Conservation (phyloP, 371 early-diverging fungal species). For the Circinella umbellata region DNA sequence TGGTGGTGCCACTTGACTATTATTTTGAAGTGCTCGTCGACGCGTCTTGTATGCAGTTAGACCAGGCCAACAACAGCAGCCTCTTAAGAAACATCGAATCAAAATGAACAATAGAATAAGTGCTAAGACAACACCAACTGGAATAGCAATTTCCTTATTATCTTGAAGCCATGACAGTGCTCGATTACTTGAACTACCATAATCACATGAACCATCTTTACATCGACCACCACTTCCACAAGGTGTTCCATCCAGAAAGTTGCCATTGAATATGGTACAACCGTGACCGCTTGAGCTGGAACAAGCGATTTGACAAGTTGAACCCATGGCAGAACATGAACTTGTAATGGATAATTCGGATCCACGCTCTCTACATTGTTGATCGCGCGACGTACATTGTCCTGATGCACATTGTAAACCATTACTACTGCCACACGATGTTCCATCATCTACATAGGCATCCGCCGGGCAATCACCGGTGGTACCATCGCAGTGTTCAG, state of each 20-base stretch:
- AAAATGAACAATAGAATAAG: constrained; percentile 25
- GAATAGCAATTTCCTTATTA: constrained; percentile 55
- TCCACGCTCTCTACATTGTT: constrained; percentile 74
- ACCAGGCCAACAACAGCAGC: constrained; percentile 46
- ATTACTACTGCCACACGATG: constrained; percentile 54
- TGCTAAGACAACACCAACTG: constrained; percentile 53
- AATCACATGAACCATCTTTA: constrained; percentile 43
- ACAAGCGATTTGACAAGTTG: constrained; percentile 67
- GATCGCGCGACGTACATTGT: constrained; percentile 86
- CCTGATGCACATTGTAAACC: constrained; percentile 82
- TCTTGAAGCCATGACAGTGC: constrained; percentile 35
- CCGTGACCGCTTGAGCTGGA: constrained; percentile 52
- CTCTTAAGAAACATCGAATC: constrained; percentile 40
- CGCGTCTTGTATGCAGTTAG: constrained; percentile 21
- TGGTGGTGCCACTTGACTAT: constrained; percentile 13
- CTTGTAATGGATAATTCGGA: constrained; percentile 40
- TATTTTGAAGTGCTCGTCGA: constrained; percentile 11
- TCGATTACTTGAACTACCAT: constrained; percentile 34
- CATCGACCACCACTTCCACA: constrained; percentile 82
- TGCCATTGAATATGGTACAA: constrained; percentile 75
- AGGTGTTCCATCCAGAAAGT: constrained; percentile 86
- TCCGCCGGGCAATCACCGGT: constrained; percentile 78
- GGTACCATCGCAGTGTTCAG: constrained; percentile 80
- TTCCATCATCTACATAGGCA: constrained; percentile 65
- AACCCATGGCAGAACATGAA: constrained; percentile 55